Base-by-base conservation (phyloP, 1,284 basidiomycete species). In the Hortiboletus rubellus region DNA sequence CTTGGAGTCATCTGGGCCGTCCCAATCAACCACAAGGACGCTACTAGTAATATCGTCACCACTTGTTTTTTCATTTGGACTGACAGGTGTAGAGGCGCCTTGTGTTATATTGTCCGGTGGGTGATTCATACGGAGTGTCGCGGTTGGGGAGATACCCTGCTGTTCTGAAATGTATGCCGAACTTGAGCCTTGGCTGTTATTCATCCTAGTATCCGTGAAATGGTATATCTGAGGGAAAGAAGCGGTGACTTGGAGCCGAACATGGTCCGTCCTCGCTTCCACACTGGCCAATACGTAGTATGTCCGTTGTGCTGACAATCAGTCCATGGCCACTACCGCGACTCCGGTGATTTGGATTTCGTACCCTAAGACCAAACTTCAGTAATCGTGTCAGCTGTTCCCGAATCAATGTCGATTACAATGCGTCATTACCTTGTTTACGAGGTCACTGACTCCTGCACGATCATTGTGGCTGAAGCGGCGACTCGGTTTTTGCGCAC, bases 1-100 rank as follows among this genome's bases (percentile, higher is more conserved):
- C n/a, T 62, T 24, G 1, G 66, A 69, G 52, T 74, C 73, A 40
- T 73, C 62, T 12, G 73, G 73, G 22, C 73, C 70, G 15, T 76
- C 73, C 74, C 71, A 74, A 24, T 75, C 73, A 4, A 74, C 61
- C 0, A 75, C 52, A 10, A 71, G 56, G 6, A 60, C 38, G 27
- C 14, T 22, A 22, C 22, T 22, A 22, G 22, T 7, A 10, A 14
- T 4, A 3, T 38, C 14, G 15, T 55, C 37, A 15, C 11, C 17
- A 5, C 5, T 30, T 31, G 10, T 11, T 24, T 47, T 30, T 2
- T 15, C 45, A 2, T 46, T 18, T 7, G 24, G 12, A 38, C 3
- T 4, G 18, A 33, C 10, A 11, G 36, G 44, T 2, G 22, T 41
- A 9, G 46, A 30, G 11, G 22, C 2, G 40, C 22, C 24, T 47